phyloP scores from a whole-genome alignment of 176 grass and related monocot species.

The Musa troglodytarum region DNA sequence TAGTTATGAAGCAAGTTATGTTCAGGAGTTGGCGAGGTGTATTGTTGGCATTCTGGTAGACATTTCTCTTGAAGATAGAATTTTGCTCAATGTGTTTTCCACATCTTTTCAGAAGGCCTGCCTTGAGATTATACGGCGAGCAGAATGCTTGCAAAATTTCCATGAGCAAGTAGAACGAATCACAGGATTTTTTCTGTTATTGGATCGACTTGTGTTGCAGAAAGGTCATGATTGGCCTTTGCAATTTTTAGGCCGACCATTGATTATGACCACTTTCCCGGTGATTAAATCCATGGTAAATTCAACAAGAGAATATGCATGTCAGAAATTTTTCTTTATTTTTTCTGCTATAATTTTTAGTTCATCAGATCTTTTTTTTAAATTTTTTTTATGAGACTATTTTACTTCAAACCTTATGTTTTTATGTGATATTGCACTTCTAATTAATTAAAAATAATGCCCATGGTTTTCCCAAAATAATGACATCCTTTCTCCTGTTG shows the following conservation, averaged over 20 bases:
- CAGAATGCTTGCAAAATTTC: constrained; percentile 46
- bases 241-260: constrained; percentile 60
- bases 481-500: background rate
- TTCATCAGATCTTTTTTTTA: background rate
- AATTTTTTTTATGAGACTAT: background rate
- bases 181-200: constrained; percentile 54
- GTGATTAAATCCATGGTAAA: constrained; percentile 64
- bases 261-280: constrained; percentile 50
- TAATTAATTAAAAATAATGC: background rate
- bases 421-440: background rate
- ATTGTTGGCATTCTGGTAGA: constrained; percentile 60
- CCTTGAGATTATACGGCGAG: constrained; percentile 61
- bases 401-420: background rate
- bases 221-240: constrained; percentile 74
- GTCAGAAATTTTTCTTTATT: background rate
- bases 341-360: constrained; percentile 5
- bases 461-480: background rate
- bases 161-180: constrained; percentile 51
- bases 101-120: constrained; percentile 47
- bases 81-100: constrained; percentile 52
- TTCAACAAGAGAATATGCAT: constrained; percentile 11
- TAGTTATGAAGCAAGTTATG: constrained; percentile 44
- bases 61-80: constrained; percentile 33
- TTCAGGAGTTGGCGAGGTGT: constrained; percentile 60
- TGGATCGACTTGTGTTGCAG: constrained; percentile 49